Evolutionary conservation across 1,139 yeast species (phyloP).

Genomic region (Kodamaea fungicola): DNA sequence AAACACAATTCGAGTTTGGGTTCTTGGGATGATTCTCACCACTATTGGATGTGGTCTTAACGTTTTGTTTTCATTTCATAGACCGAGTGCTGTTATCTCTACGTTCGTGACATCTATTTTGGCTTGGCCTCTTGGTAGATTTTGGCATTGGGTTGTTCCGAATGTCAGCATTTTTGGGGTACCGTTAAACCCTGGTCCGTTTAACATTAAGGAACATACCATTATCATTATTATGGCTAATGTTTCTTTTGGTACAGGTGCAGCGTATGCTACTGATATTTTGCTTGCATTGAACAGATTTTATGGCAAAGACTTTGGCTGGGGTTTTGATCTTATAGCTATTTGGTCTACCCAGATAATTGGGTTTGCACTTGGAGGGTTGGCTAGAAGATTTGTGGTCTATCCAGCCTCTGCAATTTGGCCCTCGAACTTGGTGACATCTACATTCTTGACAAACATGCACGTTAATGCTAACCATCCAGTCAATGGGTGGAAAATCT

Average conservation of each 20-base stretch:
- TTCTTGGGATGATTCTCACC: conserved; percentile 46
- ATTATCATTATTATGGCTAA: conserved; percentile 60
- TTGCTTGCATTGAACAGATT: conserved; percentile 52
- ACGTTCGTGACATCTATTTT: conserved; percentile 55
- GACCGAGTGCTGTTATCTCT: conserved; percentile 53
- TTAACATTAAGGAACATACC: conserved; percentile 63
- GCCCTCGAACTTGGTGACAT: conserved; percentile 56
- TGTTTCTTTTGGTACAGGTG: conserved; percentile 56
- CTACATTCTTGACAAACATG: conserved; percentile 52
- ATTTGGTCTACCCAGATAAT: conserved; percentile 56
- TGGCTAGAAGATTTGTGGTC: conserved; percentile 52
- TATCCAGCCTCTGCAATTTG: conserved; percentile 63
- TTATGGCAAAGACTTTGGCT: conserved; percentile 44
- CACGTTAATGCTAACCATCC: conserved; percentile 58
- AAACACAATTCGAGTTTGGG: conserved; percentile 63
- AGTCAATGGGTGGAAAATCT: conserved; percentile 41
- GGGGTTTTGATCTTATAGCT: conserved; percentile 50
- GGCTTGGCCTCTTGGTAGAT: conserved; percentile 60
- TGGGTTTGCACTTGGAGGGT: conserved; percentile 65
- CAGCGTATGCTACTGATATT: conserved; percentile 60
- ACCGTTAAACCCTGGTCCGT: conserved; percentile 58
- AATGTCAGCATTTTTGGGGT: conserved; percentile 38
- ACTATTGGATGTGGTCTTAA: conserved; percentile 61
- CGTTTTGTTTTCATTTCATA: conserved; percentile 55
- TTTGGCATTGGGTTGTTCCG: conserved; percentile 49